phyloP scores from a whole-genome alignment of 495 filamentous ascomycete genomes.

The Penicillium cataractarum region DNA sequence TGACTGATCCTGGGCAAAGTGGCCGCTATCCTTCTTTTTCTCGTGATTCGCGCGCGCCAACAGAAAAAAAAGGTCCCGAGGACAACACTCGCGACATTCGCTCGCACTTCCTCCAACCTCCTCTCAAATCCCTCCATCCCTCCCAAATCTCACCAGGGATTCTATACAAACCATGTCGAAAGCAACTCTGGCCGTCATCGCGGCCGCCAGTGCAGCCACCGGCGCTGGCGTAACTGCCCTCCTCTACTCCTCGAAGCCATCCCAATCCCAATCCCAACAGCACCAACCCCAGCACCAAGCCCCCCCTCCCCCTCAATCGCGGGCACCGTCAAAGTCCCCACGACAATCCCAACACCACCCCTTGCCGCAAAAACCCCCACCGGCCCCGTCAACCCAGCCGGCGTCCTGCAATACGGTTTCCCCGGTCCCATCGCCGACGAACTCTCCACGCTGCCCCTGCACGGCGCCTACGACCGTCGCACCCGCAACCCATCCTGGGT shows the following conservation, averaged over 20 bases:
- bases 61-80: neutral
- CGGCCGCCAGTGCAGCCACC: slow-evolving; percentile 84
- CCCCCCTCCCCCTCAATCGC: slow-evolving; percentile 41
- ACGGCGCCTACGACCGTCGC: slow-evolving; percentile 89
- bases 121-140: neutral
- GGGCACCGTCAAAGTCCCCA: slow-evolving; percentile 24
- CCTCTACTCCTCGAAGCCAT: slow-evolving; percentile 66
- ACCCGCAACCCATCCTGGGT: slow-evolving; percentile 95
- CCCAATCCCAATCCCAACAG: slow-evolving; percentile 39
- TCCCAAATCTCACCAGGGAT: neutral
- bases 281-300: slow-evolving; percentile 30
- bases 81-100: neutral
- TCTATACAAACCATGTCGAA: slow-evolving; percentile 68
- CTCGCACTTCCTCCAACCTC: too few relatives aligned
- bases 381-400: slow-evolving; percentile 77
- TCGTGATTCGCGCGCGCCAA: slow-evolving; percentile 7
- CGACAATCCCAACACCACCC: slow-evolving; percentile 43
- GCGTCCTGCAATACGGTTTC: slow-evolving; percentile 96
- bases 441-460: slow-evolving; percentile 68
- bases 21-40: slow-evolving; percentile 10
- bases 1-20: neutral
- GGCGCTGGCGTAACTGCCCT: slow-evolving; percentile 84
- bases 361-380: slow-evolving; percentile 41
- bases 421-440: slow-evolving; percentile 88
- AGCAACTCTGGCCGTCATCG: slow-evolving; percentile 82